A percentile compares a stretch with the other conserved stretches of the same genome.
Evolutionary conservation across 768 basidiomycete genomes (phyloP).

Genomic region (Gyrodon lividus): DNA sequence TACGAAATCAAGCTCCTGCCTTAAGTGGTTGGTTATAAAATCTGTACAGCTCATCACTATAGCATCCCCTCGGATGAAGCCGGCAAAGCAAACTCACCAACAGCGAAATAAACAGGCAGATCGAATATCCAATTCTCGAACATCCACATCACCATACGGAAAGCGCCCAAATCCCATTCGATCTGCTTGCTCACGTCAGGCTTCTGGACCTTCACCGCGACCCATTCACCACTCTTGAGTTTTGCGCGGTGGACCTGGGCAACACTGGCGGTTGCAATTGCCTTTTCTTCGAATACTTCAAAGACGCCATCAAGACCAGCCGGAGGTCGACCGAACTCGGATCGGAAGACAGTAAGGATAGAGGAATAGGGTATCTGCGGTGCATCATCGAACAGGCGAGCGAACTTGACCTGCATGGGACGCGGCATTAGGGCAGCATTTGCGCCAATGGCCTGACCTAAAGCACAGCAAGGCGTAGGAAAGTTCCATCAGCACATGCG

Average conservation of each 20-base stretch:
- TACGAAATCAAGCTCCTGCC: conserved; percentile 79
- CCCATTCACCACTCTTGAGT: conserved; percentile 57
- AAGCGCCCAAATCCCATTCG: conserved; percentile 78
- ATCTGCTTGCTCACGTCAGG: conserved; percentile 84
- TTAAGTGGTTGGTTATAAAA: conserved; percentile 77
- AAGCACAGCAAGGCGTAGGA: background rate
- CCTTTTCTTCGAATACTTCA: conserved; percentile 69
- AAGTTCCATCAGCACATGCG: background rate
- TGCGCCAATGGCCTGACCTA: conserved; percentile 76
- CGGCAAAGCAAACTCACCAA: conserved; percentile 46
- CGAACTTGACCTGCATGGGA: conserved; percentile 80
- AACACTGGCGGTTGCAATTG: conserved; percentile 86
- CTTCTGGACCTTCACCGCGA: conserved; percentile 94
- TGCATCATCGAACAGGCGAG: conserved; percentile 83
- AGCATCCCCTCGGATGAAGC: background rate
- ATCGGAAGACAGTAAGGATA: conserved; percentile 62
- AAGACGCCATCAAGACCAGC: conserved; percentile 73
- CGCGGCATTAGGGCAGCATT: conserved; percentile 84
- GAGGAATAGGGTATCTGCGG: conserved; percentile 78
- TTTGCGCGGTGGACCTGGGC: conserved; percentile 88
- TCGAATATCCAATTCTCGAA: conserved; percentile 82
- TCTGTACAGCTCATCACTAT: conserved; percentile 38
- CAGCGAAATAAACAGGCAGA: conserved; percentile 78
- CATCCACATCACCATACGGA: conserved; percentile 73
- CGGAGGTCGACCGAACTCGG: conserved; percentile 67